Evolutionary conservation across 2,329 filamentous ascomycete species (phyloP), one percentile per base, ranked within the genome.

Genomic region (Aspergillus amoenus): DNA sequence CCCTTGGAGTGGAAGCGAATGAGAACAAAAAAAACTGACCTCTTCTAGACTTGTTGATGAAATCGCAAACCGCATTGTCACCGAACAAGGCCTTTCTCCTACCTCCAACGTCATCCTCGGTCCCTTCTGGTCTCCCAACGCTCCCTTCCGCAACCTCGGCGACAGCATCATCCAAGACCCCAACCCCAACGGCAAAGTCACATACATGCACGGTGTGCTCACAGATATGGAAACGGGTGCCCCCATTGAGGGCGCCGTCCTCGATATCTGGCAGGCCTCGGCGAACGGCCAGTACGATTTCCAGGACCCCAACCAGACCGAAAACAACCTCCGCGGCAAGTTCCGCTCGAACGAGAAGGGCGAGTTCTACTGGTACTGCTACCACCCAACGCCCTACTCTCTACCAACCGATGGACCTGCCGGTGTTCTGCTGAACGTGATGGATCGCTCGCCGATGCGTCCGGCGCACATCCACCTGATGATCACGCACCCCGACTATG

Each of bases 261-360:
- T 91, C 67, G 89, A 91, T 70, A 88, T 91, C 78, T 91, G 88
- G 88, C 87, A 91, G 71, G 88, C 88, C 50, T 88, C 84, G 63
- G 80, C 86, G 73, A 91, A 90, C 77, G 88, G 88, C 72, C 86
- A 87, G 71, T 91, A 91, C 79, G 87, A 90, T 69, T 85, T 88
- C 81, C 87, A 89, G 74, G 88, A 91, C 73, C 87, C 87, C 56
- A 85, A 85, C 76, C 88, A 90, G 79, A 76, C 78, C 49, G 84
- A 84, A 70, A 88, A 90, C 82, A 91, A 91, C 79, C 81, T 91
- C 42, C 84, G 88, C 43, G 88, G 88, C 72, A 91, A 90, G 78
- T 91, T 91, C 80, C 82, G 81, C 66, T 84, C 86, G 62, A 83
- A 90, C 73, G 82, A 82, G 66, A 82, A 90, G 61, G 88, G 88